These are phyloP conservation scores for Scytalidium sp. DNA, from an alignment of 2,329 filamentous ascomycete species.

Conservation along the genomic window DNA sequence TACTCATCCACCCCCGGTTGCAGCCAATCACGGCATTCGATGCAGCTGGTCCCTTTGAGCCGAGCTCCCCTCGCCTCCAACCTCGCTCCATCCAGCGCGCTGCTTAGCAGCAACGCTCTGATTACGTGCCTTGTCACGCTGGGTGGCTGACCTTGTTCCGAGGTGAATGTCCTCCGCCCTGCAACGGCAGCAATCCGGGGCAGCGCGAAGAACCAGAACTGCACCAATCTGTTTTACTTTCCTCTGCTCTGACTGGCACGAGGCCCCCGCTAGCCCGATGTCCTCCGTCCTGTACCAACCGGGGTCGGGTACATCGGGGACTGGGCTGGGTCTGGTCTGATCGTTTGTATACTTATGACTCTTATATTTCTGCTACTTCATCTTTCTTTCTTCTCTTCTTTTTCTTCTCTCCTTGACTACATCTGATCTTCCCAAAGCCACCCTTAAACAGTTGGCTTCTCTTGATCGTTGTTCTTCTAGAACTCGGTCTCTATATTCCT, in stretches of 20 bases:
- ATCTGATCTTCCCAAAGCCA: neutral
- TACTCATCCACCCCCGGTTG: neutral
- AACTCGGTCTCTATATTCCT: neutral
- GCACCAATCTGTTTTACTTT: neutral
- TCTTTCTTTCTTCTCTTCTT: slow-evolving; percentile 60
- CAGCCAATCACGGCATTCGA: neutral
- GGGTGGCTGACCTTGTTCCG: neutral
- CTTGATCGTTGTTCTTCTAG: neutral
- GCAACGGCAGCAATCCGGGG: no score
- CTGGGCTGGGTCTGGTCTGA: neutral
- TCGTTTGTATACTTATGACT: slow-evolving; percentile 14
- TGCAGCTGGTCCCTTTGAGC: neutral
- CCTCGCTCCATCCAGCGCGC: neutral
- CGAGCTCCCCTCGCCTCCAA: neutral
- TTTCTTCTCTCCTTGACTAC: neutral
- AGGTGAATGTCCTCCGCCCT: neutral
- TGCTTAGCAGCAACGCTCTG: neutral
- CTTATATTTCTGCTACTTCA: slow-evolving; percentile 58
- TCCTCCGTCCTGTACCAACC: neutral
- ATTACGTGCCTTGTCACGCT: neutral
- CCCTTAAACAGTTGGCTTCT: neutral
- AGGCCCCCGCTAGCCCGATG: neutral
- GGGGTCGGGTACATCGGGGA: neutral
- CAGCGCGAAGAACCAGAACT: no score
- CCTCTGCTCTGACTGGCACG: no score